These are phyloP conservation scores for Oxyria digyna DNA, from an alignment of 148 eudicot genomes.

Conservation along the genomic window DNA sequence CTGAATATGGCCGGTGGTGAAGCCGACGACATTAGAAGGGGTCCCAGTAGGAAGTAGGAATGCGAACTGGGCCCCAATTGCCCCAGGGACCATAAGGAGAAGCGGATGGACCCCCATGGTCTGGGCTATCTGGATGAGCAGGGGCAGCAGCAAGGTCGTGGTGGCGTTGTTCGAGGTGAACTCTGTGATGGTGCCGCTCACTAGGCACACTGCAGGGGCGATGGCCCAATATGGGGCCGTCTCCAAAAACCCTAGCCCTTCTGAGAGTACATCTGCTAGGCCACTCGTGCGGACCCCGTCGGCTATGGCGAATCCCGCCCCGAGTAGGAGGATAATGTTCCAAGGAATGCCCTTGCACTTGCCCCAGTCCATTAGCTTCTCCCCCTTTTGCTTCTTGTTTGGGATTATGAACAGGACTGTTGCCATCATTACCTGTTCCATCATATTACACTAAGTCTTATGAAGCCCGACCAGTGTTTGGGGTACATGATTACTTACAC, in stretches of 20 bases:
- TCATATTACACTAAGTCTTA: too few relatives aligned
- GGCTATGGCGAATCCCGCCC: constrained; percentile 90
- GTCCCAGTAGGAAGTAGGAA: constrained; percentile 72
- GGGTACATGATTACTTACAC: constrained; percentile 47
- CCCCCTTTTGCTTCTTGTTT: constrained; percentile 56
- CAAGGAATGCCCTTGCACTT: constrained; percentile 89
- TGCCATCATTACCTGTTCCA: constrained; percentile 69
- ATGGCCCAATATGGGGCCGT: constrained; percentile 58
- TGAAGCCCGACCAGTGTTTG: too few relatives aligned
- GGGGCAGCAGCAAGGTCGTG: constrained; percentile 56
- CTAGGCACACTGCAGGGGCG: constrained; percentile 54
- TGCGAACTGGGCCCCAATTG: constrained; percentile 75
- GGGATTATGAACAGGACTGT: constrained; percentile 86
- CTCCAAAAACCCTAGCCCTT: constrained; percentile 44
- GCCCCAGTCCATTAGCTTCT: constrained; percentile 95
- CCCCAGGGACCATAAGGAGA: constrained; percentile 70
- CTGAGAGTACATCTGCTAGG: constrained; percentile 51
- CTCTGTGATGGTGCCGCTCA: constrained; percentile 56
- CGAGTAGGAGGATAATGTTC: constrained; percentile 65
- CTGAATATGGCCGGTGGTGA: constrained; percentile 64
- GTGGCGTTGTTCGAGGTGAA: constrained; percentile 84
- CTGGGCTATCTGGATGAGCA: constrained; percentile 58
- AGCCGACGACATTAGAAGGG: constrained; percentile 80
- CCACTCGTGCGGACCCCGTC: constrained; percentile 87
- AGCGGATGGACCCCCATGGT: constrained; percentile 64